Evolutionary conservation across 768 basidiomycete species (phyloP).

Genomic region (Floccularia luteovirens): DNA sequence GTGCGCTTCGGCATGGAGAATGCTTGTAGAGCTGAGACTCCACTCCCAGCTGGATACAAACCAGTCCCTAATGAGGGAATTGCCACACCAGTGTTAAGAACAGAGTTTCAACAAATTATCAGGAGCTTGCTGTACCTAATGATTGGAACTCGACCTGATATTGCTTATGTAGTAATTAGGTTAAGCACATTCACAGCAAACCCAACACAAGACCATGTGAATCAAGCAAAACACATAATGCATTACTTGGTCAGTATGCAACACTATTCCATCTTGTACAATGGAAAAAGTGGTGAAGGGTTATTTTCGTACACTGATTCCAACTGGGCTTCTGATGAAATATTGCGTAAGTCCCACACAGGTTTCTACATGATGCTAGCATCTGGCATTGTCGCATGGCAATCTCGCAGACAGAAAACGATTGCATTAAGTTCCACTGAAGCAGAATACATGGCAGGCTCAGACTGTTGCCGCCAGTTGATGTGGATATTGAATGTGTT

Average conservation of each 20-base stretch:
- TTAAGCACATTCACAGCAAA: conserved; percentile 15
- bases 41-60: too few relatives aligned
- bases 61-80: too few relatives aligned
- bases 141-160: too few relatives aligned
- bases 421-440: conserved; percentile 27
- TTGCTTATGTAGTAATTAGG: too few relatives aligned
- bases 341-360: conserved; percentile 19
- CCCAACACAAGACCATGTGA: conserved; percentile 14
- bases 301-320: conserved; percentile 8
- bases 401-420: conserved; percentile 19
- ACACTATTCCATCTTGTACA: conserved; percentile 5
- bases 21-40: too few relatives aligned
- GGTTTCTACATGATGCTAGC: conserved; percentile 24
- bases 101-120: too few relatives aligned
- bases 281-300: conserved; percentile 3
- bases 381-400: conserved; percentile 24
- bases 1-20: too few relatives aligned
- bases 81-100: too few relatives aligned
- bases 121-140: too few relatives aligned
- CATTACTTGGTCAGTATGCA: conserved; percentile 13
- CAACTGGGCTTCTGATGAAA: conserved; percentile 11
- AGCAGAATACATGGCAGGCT: conserved; percentile 26
- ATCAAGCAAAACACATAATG: conserved; percentile 11
- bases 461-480: conserved; percentile 14
- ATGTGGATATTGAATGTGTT: conserved; percentile 20